Percentiles rank a stretch among this genome's conserved stretches.
These are phyloP conservation scores for Berkeleyomyces basicola DNA, from an alignment of 2,329 filamentous ascomycete species.

Conservation along the genomic window DNA sequence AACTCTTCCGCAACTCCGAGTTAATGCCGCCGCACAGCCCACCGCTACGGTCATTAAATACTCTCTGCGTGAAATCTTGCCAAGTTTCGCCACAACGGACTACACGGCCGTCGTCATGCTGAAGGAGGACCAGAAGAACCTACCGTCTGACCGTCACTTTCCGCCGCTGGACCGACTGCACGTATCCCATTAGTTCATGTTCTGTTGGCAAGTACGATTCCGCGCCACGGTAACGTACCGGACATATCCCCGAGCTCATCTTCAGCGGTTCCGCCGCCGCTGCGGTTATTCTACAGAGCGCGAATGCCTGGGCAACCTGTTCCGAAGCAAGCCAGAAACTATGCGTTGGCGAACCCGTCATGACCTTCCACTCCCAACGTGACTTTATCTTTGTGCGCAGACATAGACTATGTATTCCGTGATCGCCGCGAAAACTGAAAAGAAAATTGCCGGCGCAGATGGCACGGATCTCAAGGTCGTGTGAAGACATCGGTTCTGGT, in stretches of 20 bases:
- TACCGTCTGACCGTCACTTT: conserved; percentile 71
- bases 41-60: conserved; percentile 82
- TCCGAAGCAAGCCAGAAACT: conserved; percentile 69
- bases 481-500: conserved; percentile 68
- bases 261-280: conserved; percentile 88
- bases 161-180: conserved; percentile 78
- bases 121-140: conserved; percentile 76
- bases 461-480: conserved; percentile 73
- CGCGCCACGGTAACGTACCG: conserved; percentile 80
- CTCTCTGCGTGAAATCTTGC: conserved; percentile 79
- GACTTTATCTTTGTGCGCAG: conserved; percentile 90
- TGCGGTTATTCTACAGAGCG: conserved; percentile 76
- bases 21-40: conserved; percentile 77
- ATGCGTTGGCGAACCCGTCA: conserved; percentile 70
- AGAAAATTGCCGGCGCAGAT: conserved; percentile 65
- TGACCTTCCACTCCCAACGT: conserved; percentile 86
- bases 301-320: conserved; percentile 49
- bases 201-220: conserved; percentile 72
- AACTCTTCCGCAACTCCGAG: conserved; percentile 69
- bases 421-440: conserved; percentile 77
- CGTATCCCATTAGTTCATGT: conserved; percentile 84
- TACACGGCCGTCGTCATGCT: conserved; percentile 76
- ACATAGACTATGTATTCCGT: conserved; percentile 82
- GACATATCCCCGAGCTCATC: conserved; percentile 77
- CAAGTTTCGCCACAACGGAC: conserved; percentile 62